Percentiles rank a stretch among this genome's conserved stretches.
phyloP scores from a whole-genome alignment of 2,329 filamentous ascomycete genomes.

The Colletotrichum shisoi region DNA sequence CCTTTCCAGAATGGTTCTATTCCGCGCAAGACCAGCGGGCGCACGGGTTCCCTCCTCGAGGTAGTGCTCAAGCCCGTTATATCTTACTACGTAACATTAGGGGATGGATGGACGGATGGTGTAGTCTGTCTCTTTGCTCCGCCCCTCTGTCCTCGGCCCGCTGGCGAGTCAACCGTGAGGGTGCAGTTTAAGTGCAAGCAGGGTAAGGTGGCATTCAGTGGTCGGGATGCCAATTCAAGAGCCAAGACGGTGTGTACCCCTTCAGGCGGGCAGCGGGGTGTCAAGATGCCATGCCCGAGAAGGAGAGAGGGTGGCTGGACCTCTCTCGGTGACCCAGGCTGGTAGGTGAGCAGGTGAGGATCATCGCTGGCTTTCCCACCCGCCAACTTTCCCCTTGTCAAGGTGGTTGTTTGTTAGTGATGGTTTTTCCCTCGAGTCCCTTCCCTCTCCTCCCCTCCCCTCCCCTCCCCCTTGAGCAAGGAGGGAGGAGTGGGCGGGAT shows the following conservation, averaged over 20 bases:
- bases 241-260: background rate
- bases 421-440: background rate
- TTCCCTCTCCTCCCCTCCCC: background rate
- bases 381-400: conserved; percentile 1
- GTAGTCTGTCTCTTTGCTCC: background rate
- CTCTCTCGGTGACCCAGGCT: conserved; percentile 12
- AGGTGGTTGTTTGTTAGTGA: too few species aligned
- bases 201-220: conserved; percentile 9
- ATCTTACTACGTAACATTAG: conserved; percentile 5
- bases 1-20: conserved; percentile 34
- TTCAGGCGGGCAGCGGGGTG: background rate
- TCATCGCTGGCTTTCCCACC: conserved; percentile 22
- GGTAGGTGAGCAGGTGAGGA: conserved; percentile 27
- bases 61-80: background rate
- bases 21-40: conserved; percentile 2
- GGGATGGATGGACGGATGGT: background rate
- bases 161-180: conserved; percentile 5
- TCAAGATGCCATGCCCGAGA: conserved; percentile 1
- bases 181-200: conserved; percentile 1
- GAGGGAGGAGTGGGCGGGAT: conserved; percentile 6
- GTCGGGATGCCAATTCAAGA: background rate
- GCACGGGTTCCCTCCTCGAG: conserved; percentile 3
- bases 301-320: background rate
- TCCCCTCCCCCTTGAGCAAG: background rate
- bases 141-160: conserved; percentile 22